Evolutionary conservation across 1,284 basidiomycete genomes (phyloP).

Genomic region (Microbotryum intermedium): DNA sequence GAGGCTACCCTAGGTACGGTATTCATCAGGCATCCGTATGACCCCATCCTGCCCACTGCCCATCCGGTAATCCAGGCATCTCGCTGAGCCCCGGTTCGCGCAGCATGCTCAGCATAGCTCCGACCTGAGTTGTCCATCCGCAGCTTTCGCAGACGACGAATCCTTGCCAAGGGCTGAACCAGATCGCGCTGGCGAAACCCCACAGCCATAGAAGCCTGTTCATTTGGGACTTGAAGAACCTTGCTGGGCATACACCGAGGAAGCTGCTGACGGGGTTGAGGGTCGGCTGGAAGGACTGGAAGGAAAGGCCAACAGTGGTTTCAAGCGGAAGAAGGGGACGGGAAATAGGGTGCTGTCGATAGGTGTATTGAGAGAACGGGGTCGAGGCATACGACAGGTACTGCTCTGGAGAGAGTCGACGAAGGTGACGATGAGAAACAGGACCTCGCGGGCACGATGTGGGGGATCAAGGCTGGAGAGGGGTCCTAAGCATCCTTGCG

Average conservation of each 20-base stretch:
- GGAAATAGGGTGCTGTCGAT: constrained; percentile 15
- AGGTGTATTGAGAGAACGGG: constrained; percentile 9
- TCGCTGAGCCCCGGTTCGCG: too few species aligned
- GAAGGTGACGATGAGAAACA: neutral
- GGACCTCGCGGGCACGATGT: neutral
- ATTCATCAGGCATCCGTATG: too few species aligned
- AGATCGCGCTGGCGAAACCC: too few species aligned
- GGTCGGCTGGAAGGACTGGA: neutral
- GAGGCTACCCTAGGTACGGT: too few species aligned
- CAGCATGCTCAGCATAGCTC: too few species aligned
- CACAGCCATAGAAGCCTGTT: constrained; percentile 3
- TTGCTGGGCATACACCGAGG: constrained; percentile 7
- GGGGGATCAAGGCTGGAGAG: neutral
- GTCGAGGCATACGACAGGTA: neutral
- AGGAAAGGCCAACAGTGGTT: neutral
- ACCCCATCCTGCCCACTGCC: too few species aligned
- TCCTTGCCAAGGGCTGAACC: too few species aligned
- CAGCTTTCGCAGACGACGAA: too few species aligned
- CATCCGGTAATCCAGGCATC: too few species aligned
- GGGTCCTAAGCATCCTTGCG: too few species aligned
- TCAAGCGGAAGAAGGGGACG: constrained; percentile 9
- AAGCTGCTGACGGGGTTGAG: constrained; percentile 1
- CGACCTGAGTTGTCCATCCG: too few species aligned
- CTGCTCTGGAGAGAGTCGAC: too few species aligned
- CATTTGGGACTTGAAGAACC: constrained; percentile 14